A percentile compares a stretch with the other conserved stretches of the same genome.
These are phyloP conservation scores for Euryodendron excelsum DNA, from an alignment of 148 eudicot genomes.

Conservation along the genomic window DNA sequence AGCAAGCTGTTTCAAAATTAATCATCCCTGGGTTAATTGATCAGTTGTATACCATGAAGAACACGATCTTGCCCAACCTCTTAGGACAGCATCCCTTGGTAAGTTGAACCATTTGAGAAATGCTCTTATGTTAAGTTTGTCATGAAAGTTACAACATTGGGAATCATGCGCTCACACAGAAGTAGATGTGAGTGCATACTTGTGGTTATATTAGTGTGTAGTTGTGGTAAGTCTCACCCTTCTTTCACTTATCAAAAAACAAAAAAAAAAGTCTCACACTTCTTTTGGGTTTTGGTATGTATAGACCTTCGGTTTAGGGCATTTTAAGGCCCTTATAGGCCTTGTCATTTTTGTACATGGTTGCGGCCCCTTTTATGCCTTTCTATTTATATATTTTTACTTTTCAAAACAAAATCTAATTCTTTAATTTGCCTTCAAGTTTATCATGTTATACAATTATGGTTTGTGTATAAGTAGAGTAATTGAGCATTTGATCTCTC, in stretches of 20 bases:
- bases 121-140: background rate
- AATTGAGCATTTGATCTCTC: background rate
- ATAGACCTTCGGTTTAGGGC: no score
- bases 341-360: no score
- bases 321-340: no score
- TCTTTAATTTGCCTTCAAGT: background rate
- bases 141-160: background rate
- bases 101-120: constrained; percentile 10
- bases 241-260: no score
- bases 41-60: constrained; percentile 70
- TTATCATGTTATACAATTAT: background rate
- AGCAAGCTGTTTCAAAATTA: constrained; percentile 58
- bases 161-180: background rate
- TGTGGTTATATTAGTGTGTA: no score
- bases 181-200: background rate
- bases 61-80: constrained; percentile 40
- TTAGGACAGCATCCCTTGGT: constrained; percentile 62
- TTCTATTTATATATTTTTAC: background rate
- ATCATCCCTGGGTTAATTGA: constrained; percentile 77
- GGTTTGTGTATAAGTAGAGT: background rate
- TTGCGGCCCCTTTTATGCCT: background rate
- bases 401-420: background rate
- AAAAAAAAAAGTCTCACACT: no score
- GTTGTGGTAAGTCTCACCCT: no score
- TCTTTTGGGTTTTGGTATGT: no score